Base-by-base conservation (phyloP, 306 rosid species). In the Ziziphus jujuba region DNA sequence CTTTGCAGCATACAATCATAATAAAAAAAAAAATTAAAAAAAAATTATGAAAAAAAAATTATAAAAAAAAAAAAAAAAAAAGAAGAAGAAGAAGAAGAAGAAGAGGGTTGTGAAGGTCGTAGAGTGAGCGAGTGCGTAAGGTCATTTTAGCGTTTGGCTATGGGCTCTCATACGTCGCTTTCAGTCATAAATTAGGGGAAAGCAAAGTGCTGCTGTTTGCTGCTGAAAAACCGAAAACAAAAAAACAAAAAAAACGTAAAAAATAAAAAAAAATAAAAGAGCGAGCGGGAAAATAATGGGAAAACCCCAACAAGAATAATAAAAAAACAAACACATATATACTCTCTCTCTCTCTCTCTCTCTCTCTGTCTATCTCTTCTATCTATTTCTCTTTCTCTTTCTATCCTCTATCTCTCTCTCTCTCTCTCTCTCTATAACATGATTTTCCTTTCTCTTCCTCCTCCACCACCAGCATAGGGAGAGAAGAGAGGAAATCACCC, bases 141-240 rank as follows among this genome's bases (percentile, higher is more conserved):
- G 82, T 66, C 77, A 81, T 85, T 82, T 80, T 77, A 73, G 79
- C 75, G 72, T 70, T 63, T 66, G 77, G 35, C 64, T 50, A 19
- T 62, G 69, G 60, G 76, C 84, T 79, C 92, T 92, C 87, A 87
- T 79, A 82, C 70, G 95, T 90, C 97, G 66, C 81, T 90, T 75
- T 92, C 97, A 73, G 76, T 92, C 89, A 87, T 92, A 92, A 92
- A 92, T 87, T 79, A 79, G 75, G 81, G 80, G 61, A 78, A 84
- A 83, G 84, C 83, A 84, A 84, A 82, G 67, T 65, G 77, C 77
- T 56, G 70, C 81, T 48, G 33, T 28, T 28, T 28, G 33, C 33
- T 28, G 33, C 33, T 28, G 33, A 28, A 28, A 28, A 28, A 28
- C 28, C 9, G 34, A 28, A 28, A 34, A 35, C 10, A 31, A 44